Evolutionary conservation across 192 early-diverging fungal species (phyloP), one percentile per base, ranked within the genome.

Genomic region (Spizellomyces punctatus): DNA sequence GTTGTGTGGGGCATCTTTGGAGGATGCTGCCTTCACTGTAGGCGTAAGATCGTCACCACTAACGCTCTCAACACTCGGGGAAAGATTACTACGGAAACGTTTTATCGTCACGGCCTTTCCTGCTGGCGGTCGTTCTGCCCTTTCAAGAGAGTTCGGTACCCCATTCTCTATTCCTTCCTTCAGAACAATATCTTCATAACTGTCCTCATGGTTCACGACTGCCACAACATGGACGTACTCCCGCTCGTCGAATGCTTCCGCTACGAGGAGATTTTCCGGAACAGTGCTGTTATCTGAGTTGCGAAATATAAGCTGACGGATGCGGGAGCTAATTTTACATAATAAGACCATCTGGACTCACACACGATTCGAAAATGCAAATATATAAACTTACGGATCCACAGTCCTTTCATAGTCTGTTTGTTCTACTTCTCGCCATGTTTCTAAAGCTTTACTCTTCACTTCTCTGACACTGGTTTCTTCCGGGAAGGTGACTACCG

Each of bases 171-270:
- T 36, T 36, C 27, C 27, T 36, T 36, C 27, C 27, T 36, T 36
- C 27, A 36, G 27, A 36, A 36, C 27, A 36, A 36, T 36, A 36
- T 36, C 27, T 36, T 36, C 1, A 36, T 36, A 36, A 36, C 27
- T 36, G 27, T 36, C 27, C 27, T 36, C 27, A 36, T 36, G 27
- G 27, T 36, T 36, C 27, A 36, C 27, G 3, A 36, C 27, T 36
- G 69, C 69, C 10, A 71, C 41, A 10, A 62, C 69, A 44, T 71
- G 69, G 9, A 71, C 58, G n/a, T 8, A 27, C 57, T 71, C 69
- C n/a, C 69, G 69, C 42, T 71, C 69, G 27, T 71, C 69, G 43
- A 59, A 71, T 19, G 69, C 69, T 21, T 71, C 69, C 8, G 59
- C 57, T 16, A 71, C 69, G 8, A 59, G 5, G 6, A 71, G 59